These are phyloP conservation scores for Fusarium sp. DNA, from an alignment of 2,329 filamentous ascomycete species.

Conservation along the genomic window DNA sequence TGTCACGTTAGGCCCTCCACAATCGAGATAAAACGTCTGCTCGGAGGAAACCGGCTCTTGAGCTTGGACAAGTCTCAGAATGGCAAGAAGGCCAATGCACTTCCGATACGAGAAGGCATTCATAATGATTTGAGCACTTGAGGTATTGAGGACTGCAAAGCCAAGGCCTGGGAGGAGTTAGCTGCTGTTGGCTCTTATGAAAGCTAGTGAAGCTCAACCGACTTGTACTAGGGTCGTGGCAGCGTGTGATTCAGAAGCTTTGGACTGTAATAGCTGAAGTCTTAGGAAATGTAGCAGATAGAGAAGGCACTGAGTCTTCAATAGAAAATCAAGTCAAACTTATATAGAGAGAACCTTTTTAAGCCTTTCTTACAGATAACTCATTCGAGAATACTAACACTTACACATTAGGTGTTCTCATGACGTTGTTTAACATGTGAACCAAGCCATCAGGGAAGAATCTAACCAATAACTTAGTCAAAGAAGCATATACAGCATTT, in stretches of 20 bases:
- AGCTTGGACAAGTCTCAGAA: neutral
- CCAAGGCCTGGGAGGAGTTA: neutral
- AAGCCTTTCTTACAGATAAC: no score
- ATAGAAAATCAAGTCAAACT: accelerated
- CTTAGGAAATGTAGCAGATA: neutral
- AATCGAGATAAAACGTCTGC: neutral
- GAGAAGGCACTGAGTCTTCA: accelerated
- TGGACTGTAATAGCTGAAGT: neutral
- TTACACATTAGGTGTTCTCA: no score
- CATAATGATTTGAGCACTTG: neutral
- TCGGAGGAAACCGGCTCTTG: neutral
- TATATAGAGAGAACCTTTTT: accelerated
- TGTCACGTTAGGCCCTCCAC: neutral
- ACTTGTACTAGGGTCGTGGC: neutral
- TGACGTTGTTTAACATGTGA: neutral
- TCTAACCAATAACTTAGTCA: neutral
- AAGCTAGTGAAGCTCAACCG: neutral
- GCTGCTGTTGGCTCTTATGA: neutral
- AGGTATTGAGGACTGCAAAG: accelerated
- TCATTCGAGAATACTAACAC: neutral
- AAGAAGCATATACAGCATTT: neutral
- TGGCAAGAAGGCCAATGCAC: neutral
- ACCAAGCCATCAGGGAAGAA: neutral
- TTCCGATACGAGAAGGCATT: neutral
- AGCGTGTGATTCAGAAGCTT: neutral